These are phyloP conservation scores for Casuarina glauca DNA, from an alignment of 306 rosid genomes.

Conservation along the genomic window DNA sequence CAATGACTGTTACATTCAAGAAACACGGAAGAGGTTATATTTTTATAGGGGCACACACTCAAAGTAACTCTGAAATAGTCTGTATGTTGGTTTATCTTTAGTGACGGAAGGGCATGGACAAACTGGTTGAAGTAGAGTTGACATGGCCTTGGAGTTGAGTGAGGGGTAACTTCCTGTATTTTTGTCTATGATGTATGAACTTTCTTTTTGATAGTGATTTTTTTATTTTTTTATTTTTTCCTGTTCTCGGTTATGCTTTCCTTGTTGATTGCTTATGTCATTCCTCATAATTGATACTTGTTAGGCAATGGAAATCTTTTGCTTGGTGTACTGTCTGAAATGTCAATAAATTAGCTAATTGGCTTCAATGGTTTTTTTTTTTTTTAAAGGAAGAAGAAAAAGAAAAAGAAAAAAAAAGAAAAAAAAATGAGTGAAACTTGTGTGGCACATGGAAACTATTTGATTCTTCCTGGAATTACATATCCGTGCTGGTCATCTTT, in stretches of 20 bases:
- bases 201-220: neutral
- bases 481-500: constrained; percentile 28
- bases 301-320: neutral
- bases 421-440: neutral
- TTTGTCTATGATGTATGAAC: neutral
- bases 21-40: too few species aligned
- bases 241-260: neutral
- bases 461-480: neutral
- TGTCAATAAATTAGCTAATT: neutral
- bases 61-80: neutral
- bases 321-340: neutral
- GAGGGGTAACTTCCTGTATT: neutral
- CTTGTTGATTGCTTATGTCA: neutral
- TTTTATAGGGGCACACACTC: too few species aligned
- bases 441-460: neutral
- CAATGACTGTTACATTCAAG: neutral
- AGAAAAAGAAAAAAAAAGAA: neutral
- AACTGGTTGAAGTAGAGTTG: neutral
- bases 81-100: neutral
- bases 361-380: neutral
- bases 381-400: too few species aligned
- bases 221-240: neutral
- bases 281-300: neutral
- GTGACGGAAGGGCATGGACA: neutral
- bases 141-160: neutral